A percentile compares a stretch with the other conserved stretches of the same genome.
Conservation (phyloP, 139 green algal species). For the Mychonastes homosphaera region DNA sequence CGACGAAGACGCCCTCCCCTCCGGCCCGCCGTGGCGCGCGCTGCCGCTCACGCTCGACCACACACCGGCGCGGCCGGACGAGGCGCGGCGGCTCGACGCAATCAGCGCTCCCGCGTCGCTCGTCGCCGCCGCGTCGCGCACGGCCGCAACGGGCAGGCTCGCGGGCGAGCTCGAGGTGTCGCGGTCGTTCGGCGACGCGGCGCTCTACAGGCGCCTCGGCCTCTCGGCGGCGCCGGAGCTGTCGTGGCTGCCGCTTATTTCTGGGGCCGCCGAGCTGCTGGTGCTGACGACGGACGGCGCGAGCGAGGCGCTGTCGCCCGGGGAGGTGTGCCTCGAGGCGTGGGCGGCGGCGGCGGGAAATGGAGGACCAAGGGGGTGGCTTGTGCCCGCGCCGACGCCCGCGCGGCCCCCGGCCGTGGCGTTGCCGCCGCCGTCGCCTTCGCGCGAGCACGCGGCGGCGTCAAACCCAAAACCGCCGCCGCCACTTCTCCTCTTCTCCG, state of each 20-base stretch:
- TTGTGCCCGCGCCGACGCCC: background rate
- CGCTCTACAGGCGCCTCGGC: background rate
- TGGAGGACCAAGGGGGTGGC: background rate
- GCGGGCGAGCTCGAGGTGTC: conserved; percentile 41
- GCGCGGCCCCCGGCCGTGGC: conserved; percentile 21
- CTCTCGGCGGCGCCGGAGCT: background rate
- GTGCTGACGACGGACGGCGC: conserved; percentile 36
- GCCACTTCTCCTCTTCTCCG: too few relatives aligned
- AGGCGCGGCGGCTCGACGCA: conserved; percentile 19
- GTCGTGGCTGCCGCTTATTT: conserved; percentile 2
- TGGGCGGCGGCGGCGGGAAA: conserved; percentile 11
- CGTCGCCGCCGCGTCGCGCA: background rate
- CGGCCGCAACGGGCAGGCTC: conserved; percentile 24
- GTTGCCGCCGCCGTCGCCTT: background rate
- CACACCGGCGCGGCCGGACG: conserved; percentile 13
- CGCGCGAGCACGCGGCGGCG: background rate
- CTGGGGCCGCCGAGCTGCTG: conserved; percentile 10
- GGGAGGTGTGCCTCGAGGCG: conserved; percentile 30
- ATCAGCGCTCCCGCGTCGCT: conserved; percentile 14
- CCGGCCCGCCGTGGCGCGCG: background rate
- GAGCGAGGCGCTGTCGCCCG: conserved; percentile 24
- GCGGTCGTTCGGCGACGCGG: conserved; percentile 37
- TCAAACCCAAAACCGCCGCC: background rate
- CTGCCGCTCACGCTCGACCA: conserved; percentile 21
- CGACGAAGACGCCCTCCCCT: background rate